phyloP scores from a whole-genome alignment of 805 yeast species.

The Jamesozyma hellenica region DNA sequence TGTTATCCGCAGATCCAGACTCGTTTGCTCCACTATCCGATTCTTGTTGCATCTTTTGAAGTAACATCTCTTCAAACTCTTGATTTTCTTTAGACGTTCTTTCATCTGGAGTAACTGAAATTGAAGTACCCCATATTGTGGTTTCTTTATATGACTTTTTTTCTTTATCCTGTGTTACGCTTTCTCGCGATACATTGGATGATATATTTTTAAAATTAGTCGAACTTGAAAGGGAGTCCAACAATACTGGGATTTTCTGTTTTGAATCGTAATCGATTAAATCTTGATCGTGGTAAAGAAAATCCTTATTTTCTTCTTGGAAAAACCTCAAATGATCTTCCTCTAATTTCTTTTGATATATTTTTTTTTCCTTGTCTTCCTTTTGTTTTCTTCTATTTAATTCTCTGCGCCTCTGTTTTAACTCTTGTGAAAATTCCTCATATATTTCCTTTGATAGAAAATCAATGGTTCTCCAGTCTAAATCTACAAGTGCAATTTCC shows the following conservation, averaged over 20 bases:
- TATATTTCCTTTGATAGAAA: conserved; percentile 36
- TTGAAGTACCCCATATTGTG: conserved; percentile 70
- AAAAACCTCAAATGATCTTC: conserved; percentile 48
- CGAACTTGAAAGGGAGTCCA: conserved; percentile 24
- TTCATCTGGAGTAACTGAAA: conserved; percentile 25
- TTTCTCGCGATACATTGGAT: background rate
- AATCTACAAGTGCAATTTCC: conserved; percentile 70
- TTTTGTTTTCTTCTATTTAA: conserved; percentile 39
- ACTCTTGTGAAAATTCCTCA: conserved; percentile 41
- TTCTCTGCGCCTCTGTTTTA: conserved; percentile 45
- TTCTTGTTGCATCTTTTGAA: conserved; percentile 36
- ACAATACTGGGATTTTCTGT: conserved; percentile 18
- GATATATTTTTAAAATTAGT: background rate
- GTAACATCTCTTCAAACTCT: conserved; percentile 41
- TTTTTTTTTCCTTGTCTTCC: conserved; percentile 51
- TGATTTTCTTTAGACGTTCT: conserved; percentile 34
- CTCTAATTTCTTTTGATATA: conserved; percentile 51
- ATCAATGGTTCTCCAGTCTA: conserved; percentile 60
- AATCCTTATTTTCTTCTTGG: conserved; percentile 45
- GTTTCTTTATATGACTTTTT: conserved; percentile 30
- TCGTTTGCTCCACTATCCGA: background rate
- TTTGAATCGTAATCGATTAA: conserved; percentile 20
- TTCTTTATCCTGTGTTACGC: background rate
- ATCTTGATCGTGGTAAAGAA: conserved; percentile 22
- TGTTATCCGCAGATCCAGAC: background rate